Evolutionary conservation across 2,329 filamentous ascomycete species (phyloP), one percentile per base, ranked within the genome.

Genomic region (Trichophyton mentagrophytes): DNA sequence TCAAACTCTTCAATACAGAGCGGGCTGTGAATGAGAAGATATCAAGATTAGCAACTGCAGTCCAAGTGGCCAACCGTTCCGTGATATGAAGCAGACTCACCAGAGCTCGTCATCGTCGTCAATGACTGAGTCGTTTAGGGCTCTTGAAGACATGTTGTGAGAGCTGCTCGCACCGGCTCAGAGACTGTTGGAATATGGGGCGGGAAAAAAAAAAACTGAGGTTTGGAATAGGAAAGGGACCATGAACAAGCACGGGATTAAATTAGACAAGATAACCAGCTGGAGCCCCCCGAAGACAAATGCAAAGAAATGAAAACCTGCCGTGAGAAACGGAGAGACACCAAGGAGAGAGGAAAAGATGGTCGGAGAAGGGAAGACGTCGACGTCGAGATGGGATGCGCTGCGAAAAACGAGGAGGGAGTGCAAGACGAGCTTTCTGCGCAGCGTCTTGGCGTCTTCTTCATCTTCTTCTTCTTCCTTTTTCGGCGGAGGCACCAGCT

Each of bases 1-100:
- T 99, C 95, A 72, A 99, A 95, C 78, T 99, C 95, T 77, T 99
- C 93, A 71, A 99, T 95, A 73, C 93, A 99, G 65, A 99, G 87
- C 67, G 93, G 93, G 75, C 93, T 99, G 69, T 38, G 61, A 49
- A 60, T 61, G 61, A 49, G 49, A 61, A 70, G 69, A 67, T 63
- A 61, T 36, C 55, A 57, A 46, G 49, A 44, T 46, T 55, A 56
- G 27, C 33, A 59, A 49, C 58, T 36, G 61, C 47, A 27, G n/a
- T 33, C 49, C 33, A 47, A 47, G 47, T 57, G 4, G 55, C 38
- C 27, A 30, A 20, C 4, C 22, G 2, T 6, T 11, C 15, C 30
- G 17, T 13, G 33, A 38, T 13, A 13, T 38, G 8, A 25, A n/a
- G n/a, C 7, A 20, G 25, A 66, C 73, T 62, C 71, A 78, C 76